phyloP scores from a whole-genome alignment of 345 rosid genomes.

The Salix koriyanagi region DNA sequence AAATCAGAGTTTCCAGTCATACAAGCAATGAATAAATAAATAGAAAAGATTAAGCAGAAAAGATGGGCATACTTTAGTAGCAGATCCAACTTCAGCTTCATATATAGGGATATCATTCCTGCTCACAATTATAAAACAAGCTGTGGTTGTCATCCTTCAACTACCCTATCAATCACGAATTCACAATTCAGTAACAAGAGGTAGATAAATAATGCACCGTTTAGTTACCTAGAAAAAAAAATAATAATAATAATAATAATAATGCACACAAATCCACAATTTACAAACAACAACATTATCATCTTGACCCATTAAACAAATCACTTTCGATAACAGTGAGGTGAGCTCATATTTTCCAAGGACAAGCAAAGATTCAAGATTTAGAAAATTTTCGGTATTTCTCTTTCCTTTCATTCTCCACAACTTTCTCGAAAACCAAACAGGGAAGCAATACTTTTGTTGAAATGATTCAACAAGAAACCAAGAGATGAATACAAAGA shows the following conservation, averaged over 20 bases:
- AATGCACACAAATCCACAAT: too few species aligned
- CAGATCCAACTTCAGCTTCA: conserved; percentile 95
- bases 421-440: background rate
- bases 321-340: background rate
- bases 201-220: background rate
- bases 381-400: background rate
- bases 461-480: background rate
- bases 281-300: too few species aligned
- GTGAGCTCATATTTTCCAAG: background rate
- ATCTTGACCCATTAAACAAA: background rate
- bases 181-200: background rate
- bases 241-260: too few species aligned
- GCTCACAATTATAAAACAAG: conserved; percentile 86
- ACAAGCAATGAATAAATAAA: background rate
- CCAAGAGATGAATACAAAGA: background rate
- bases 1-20: background rate
- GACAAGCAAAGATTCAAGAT: background rate
- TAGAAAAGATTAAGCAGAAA: background rate
- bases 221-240: background rate
- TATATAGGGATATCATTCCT: conserved; percentile 90
- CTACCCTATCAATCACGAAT: background rate
- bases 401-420: background rate
- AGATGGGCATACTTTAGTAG: conserved; percentile 54
- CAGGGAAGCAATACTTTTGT: background rate
- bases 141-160: conserved; percentile 66